phyloP scores from a whole-genome alignment of 768 basidiomycete genomes.

The Lactarius deliciosus region DNA sequence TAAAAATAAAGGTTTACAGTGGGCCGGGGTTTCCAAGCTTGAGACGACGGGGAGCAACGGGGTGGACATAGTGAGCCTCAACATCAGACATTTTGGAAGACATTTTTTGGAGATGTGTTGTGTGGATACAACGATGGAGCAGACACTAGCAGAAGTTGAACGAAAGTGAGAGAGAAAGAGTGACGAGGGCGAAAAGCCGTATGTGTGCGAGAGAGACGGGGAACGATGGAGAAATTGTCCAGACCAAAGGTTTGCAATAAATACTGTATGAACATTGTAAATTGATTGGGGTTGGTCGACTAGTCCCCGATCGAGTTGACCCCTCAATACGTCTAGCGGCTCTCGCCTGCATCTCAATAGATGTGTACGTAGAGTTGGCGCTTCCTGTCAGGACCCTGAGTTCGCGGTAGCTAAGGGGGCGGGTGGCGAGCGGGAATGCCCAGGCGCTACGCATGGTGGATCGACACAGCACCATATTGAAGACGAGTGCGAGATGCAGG shows the following conservation, averaged over 20 bases:
- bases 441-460: background rate
- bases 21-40: slow-evolving; percentile 49
- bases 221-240: background rate
- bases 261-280: background rate
- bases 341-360: background rate
- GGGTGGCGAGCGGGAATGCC: background rate
- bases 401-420: background rate
- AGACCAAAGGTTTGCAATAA: background rate
- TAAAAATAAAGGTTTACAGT: slow-evolving; percentile 46
- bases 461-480: background rate
- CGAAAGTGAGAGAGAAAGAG: background rate
- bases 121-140: background rate
- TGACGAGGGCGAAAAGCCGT: background rate
- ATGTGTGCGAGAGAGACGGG: background rate
- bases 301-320: background rate
- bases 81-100: slow-evolving; percentile 21
- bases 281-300: background rate
- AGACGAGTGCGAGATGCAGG: background rate
- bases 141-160: background rate
- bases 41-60: background rate
- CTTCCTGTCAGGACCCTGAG: background rate
- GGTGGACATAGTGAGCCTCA: slow-evolving; percentile 9
- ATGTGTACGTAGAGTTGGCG: background rate
- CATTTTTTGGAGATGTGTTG: background rate
- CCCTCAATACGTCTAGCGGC: background rate